Evolutionary conservation across 2,329 filamentous ascomycete genomes (phyloP), one percentile per base, ranked within the genome.

Genomic region (Onygenales sp.): DNA sequence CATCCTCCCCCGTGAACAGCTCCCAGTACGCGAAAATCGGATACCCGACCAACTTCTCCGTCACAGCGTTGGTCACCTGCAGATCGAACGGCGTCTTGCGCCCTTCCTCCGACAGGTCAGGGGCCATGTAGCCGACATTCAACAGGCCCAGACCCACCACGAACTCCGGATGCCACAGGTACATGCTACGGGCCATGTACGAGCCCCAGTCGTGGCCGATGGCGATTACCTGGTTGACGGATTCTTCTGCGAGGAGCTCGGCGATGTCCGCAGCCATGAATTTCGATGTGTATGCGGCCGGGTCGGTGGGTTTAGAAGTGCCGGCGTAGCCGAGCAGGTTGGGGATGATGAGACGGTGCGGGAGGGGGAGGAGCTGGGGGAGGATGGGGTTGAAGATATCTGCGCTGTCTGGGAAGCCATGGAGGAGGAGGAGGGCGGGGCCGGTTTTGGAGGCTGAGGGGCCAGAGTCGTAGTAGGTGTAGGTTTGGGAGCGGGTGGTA

Each of bases 131-230:
- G 7, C 14, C 46, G 34, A 49, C 17, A 14, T 49, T 49, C 14
- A 49, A 14, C 34, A 49, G 2, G 1, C 4, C 33, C 7, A 40
- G 34, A 2, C 34, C 46, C 46, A 37, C 33, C 8, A 49, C 46
- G 33, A 33, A 33, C 17, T 27, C 6, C 3, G 34, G 46, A 6
- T 40, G 17, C 34, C 33, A 40, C 17, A 49, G 8, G 46, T 14
- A 40, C 11, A 49, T 6, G 46, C 46, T 33, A 8, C 6, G 27
- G 33, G 46, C 46, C 34, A 49, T 27, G 46, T 39, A 49, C 9
- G 14, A 27, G 8, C 46, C 46, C 46, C 46, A 40, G 46, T 49
- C 46, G 11, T 49, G 46, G 46, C 46, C 46, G 46, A 49, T 49
- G 33, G 46, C 14, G 46, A 49, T 31, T 33, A 11, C 33, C 2